Conservation (phyloP, 768 basidiomycete species). For the Brasilioporus rufonigricans region DNA sequence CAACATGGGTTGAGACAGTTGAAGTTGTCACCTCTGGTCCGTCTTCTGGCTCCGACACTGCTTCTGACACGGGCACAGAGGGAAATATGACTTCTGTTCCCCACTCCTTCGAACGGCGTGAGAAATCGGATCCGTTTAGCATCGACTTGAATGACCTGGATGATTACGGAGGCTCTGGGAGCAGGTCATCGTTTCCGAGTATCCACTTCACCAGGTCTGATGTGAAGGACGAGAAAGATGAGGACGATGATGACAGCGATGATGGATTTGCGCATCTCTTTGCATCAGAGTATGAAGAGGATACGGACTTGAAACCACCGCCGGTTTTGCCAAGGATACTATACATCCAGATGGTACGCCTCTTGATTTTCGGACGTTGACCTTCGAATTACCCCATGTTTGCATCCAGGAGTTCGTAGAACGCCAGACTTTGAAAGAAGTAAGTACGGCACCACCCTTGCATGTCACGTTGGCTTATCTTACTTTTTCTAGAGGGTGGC, state of each 20-base stretch:
- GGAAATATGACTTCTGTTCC: constrained; percentile 60
- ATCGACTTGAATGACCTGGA: constrained; percentile 64
- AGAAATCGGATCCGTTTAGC: constrained; percentile 57
- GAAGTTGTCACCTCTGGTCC: constrained; percentile 48
- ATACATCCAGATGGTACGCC: constrained; percentile 91
- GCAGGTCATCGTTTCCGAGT: constrained; percentile 70
- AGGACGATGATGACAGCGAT: constrained; percentile 44
- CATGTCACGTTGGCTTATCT: background rate
- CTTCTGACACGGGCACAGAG: constrained; percentile 37
- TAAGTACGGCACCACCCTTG: constrained; percentile 17
- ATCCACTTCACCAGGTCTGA: constrained; percentile 70
- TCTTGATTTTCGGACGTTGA: background rate
- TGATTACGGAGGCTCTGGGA: constrained; percentile 51
- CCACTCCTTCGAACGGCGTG: constrained; percentile 36
- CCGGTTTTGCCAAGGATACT: constrained; percentile 51
- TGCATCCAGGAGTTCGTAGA: constrained; percentile 77
- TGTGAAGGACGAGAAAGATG: constrained; percentile 38
- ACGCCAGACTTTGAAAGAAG: constrained; percentile 87
- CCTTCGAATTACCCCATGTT: background rate
- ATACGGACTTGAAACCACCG: constrained; percentile 30
- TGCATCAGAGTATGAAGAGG: constrained; percentile 33
- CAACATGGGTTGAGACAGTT: constrained; percentile 81
- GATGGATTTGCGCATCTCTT: constrained; percentile 40
- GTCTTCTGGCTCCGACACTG: constrained; percentile 46
- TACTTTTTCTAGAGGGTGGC: constrained; percentile 56